Base-by-base conservation (phyloP, 768 basidiomycete genomes). In the Asterophora parasitica region DNA sequence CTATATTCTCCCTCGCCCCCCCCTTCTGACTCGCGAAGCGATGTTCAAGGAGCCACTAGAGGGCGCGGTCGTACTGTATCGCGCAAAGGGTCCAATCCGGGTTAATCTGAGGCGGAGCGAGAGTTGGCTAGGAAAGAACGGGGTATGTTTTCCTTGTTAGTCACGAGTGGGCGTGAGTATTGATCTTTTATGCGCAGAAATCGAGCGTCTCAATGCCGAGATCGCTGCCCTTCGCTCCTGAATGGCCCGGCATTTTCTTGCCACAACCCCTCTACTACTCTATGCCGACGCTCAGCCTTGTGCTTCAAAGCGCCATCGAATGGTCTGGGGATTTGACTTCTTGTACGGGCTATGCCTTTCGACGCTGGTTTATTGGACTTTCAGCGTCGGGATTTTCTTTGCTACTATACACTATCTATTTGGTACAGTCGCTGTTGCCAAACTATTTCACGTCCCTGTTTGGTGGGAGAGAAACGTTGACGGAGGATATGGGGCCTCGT, bases 11-110 rank as follows among this genome's bases (percentile, higher is more conserved):
- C 31, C 16, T 12, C 23, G n/a, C 33, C 23, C 4, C 35, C 45
- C 7, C 23, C 42, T 42, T 16, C 16, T 38, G n/a, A 26, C 15
- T 32, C 30, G 48, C 52, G 53, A n/a, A 54, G 51, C 17, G 40
- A 48, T 12, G 55, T 45, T 28, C 47, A 50, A 27, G 50, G 51
- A 38, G 33, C 33, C 34, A 34, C 37, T 34, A 50, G 40, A 39
- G 46, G 56, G 9, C 39, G 42, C 13, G 42, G 53, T 30, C 33
- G 37, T 19, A 42, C 26, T 30, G 23, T 39, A 34, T 26, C 31
- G 44, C 44, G 39, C 19, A 32, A 41, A 12, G 15, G 26, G 15
- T 33, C 19, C 15, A 19, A 9, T 19, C 17, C 11, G 31, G 42
- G 42, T 46, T 23, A 35, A 19, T 37, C 19, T 30, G 26, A 32